Evolutionary conservation across 2,329 filamentous ascomycete genomes (phyloP).

Genomic region (Pseudogymnoascus sp.): DNA sequence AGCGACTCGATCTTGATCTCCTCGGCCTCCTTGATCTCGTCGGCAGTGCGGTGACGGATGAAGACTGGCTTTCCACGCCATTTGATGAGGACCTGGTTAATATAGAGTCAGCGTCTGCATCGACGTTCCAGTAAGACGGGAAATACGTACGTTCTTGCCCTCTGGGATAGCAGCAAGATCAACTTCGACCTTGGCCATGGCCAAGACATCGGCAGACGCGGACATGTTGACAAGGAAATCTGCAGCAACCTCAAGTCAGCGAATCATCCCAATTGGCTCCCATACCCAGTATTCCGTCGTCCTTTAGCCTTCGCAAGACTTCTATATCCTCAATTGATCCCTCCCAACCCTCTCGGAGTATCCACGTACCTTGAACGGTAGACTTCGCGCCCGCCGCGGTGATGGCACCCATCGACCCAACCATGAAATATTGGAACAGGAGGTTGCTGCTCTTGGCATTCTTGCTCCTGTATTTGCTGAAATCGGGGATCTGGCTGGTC

Average conservation of each 20-base stretch:
- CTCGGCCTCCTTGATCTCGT: conserved; percentile 94
- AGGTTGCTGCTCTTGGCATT: conserved; percentile 63
- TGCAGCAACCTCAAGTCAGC: conserved; percentile 34
- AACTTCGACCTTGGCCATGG: conserved; percentile 99
- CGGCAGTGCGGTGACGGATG: conserved; percentile 91
- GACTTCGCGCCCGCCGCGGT: conserved; percentile 92
- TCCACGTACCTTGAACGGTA: conserved; percentile 83
- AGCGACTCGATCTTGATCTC: conserved; percentile 72
- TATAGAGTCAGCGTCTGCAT: conserved; percentile 14
- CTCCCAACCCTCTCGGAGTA: conserved; percentile 2
- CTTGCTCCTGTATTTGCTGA: conserved; percentile 76
- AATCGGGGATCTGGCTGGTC: conserved; percentile 73
- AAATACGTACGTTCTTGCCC: conserved; percentile 86
- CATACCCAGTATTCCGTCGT: background rate
- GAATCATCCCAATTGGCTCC: conserved; percentile 18
- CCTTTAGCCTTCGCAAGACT: background rate
- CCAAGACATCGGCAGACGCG: conserved; percentile 93
- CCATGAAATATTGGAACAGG: conserved; percentile 97
- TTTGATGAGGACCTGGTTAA: conserved; percentile 84
- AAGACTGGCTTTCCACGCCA: conserved; percentile 99
- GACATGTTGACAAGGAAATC: conserved; percentile 99
- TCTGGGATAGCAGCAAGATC: conserved; percentile 88
- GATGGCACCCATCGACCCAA: conserved; percentile 87
- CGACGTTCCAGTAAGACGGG: background rate
- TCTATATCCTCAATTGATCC: conserved; percentile 4